Base-by-base conservation (phyloP, 495 filamentous ascomycete species). In the Entonaema liquescens region DNA sequence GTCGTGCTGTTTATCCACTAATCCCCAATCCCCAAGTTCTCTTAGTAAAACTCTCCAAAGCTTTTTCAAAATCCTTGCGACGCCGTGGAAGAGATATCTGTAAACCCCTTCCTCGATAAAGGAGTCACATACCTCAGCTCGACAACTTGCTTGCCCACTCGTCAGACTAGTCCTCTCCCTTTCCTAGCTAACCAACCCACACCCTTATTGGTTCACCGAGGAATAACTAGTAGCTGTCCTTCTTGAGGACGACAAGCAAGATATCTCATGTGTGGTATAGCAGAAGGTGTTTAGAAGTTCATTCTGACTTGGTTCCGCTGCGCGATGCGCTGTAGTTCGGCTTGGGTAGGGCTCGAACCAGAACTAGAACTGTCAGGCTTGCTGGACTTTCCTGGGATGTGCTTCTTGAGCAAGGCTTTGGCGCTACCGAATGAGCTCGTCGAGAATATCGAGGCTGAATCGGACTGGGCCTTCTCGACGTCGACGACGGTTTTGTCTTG, bases 401-500 rank as follows among this genome's bases (percentile, higher is more conserved):
- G 47, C 60, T 68, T 56, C 75, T 77, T 77, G 55, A 80, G 64
- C 3, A 80, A 49, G 2, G 72, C 71, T 26, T 74, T 67, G 11
- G 71, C 74, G 23, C 75, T 78, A 6, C 74, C 60, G 65, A 75
- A 78, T 38, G 77, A 75, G 11, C 73, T 73, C 28, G 76, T 76
- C 38, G 73, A 77, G 59, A 70, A 57, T 29, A 76, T 71, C 33
- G 78, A 80, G 5, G 69, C 71, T 1, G 70, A 57, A 52, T 80
- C 78, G 25, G 31, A 33, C 31, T 21, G 15, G 67, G 28, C n/a
- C 25, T 53, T 11, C 11, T 47, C 42, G 26, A n/a, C 11, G 33
- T 61, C 15, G 54, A 28, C 9, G 59, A 36, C n/a, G 53, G 65
- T 23, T 60, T 44, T 49, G 53, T 59, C 42, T 65, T 59, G 60